Conservation (phyloP, 257 asterid genomes). For the Solanum medicagineum region DNA sequence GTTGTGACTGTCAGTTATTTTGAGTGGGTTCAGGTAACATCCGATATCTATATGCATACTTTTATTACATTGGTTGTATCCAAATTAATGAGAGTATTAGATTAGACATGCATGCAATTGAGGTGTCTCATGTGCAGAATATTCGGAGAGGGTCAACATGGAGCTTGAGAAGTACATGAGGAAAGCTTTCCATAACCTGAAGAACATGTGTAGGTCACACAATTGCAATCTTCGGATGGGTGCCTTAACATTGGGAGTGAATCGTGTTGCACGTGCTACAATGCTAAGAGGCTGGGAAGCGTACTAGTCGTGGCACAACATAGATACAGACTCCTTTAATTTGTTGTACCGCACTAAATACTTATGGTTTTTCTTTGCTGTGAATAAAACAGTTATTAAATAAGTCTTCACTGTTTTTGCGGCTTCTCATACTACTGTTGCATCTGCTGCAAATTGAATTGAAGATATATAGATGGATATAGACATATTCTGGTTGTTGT, state of each 20-base stretch:
- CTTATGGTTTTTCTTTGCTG: not conserved
- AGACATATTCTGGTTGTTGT: not conserved
- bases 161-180: slow-evolving; percentile 77
- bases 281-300: slow-evolving; percentile 90
- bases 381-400: not conserved
- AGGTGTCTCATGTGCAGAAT: slow-evolving; percentile 29
- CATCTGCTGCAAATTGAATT: not conserved
- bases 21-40: slow-evolving; percentile 92
- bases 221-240: slow-evolving; percentile 93
- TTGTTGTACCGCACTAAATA: not conserved
- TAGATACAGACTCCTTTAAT: not conserved
- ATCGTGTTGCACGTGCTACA: slow-evolving; percentile 94
- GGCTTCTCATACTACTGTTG: not conserved
- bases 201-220: slow-evolving; percentile 51
- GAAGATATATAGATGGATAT: not conserved
- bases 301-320: not conserved
- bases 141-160: slow-evolving; percentile 65
- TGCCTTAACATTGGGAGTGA: slow-evolving; percentile 74
- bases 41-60: not conserved
- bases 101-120: not conserved
- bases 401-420: not conserved
- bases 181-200: slow-evolving; percentile 53
- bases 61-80: not conserved
- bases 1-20: slow-evolving; percentile 93
- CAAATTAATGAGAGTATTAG: not conserved